Conservation (phyloP, 2,329 filamentous ascomycete species). For the Cordyceps tenuipes region DNA sequence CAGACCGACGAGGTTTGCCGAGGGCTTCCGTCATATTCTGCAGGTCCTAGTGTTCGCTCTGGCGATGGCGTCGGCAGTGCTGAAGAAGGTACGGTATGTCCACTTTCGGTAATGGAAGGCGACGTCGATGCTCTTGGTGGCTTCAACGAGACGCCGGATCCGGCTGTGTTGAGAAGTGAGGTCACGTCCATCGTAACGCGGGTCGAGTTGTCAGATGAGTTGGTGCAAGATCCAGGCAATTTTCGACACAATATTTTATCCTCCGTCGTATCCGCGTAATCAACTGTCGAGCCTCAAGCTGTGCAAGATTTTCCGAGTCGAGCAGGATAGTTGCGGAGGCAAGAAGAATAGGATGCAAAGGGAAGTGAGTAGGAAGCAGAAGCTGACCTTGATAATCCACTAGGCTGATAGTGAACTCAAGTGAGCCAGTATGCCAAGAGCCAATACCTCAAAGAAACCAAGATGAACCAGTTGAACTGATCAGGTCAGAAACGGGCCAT, state of each 20-base stretch:
- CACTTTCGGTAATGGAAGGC: constrained; percentile 9
- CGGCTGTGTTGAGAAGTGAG: constrained; percentile 10
- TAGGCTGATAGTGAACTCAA: not conserved
- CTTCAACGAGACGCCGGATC: constrained; percentile 1
- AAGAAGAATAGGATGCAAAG: not conserved
- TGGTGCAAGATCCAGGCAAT: not conserved
- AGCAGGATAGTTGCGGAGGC: not conserved
- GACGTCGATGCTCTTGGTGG: constrained; percentile 8
- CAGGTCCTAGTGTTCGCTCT: constrained; percentile 9
- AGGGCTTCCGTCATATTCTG: not conserved
- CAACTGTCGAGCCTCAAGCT: not conserved
- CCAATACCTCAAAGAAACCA: not conserved
- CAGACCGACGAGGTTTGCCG: not conserved
- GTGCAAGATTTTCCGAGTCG: not conserved
- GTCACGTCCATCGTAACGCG: constrained; percentile 11
- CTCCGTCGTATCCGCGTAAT: not conserved
- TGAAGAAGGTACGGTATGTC: constrained; percentile 9
- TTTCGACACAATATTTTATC: not conserved
- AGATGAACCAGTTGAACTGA: constrained; percentile 3
- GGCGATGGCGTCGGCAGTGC: constrained; percentile 12
- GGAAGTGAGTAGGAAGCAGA: not conserved
- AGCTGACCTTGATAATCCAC: constrained; percentile 3
- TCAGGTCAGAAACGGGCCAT: constrained; percentile 8
- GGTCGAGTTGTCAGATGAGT: not conserved
- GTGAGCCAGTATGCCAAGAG: not conserved